Conservation (phyloP, 2,329 filamentous ascomycete species). For the Neonectria ditissima region DNA sequence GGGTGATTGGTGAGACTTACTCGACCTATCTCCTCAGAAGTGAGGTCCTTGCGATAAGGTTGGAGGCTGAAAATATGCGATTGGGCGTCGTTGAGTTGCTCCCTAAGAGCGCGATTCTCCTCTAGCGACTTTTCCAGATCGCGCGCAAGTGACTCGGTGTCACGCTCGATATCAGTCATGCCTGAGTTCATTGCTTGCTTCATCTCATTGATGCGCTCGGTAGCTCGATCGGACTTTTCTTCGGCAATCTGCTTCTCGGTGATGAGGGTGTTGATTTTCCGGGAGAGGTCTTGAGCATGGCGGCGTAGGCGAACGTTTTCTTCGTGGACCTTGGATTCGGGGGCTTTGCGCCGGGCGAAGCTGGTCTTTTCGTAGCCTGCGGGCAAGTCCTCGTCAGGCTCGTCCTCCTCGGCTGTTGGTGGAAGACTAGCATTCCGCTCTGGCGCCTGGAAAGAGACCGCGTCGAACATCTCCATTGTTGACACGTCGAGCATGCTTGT, state of each 20-base stretch:
- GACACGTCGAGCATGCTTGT: conserved; percentile 21
- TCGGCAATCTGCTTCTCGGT: conserved; percentile 48
- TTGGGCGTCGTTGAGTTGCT: conserved; percentile 50
- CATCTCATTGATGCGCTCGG: conserved; percentile 40
- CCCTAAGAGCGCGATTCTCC: conserved; percentile 46
- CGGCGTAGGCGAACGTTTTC: conserved; percentile 33
- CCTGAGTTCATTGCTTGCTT: conserved; percentile 40
- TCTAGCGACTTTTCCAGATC: conserved; percentile 39
- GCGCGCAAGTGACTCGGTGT: conserved; percentile 37
- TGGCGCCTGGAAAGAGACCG: conserved; percentile 26
- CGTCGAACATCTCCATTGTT: conserved; percentile 31
- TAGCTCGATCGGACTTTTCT: conserved; percentile 44
- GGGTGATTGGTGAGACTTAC: conserved; percentile 40
- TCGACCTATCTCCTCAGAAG: conserved; percentile 50
- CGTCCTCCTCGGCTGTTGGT: conserved; percentile 32
- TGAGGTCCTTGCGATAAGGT: conserved; percentile 54
- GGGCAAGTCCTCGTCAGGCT: conserved; percentile 34
- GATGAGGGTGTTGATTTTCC: conserved; percentile 31
- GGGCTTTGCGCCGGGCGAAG: conserved; percentile 23
- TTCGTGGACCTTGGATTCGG: conserved; percentile 24
- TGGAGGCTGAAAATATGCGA: conserved; percentile 57
- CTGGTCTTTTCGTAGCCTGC: conserved; percentile 31
- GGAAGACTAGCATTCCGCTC: conserved; percentile 14
- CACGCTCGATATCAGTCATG: conserved; percentile 40
- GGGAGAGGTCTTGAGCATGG: conserved; percentile 38